A percentile compares a stretch with the other conserved stretches of the same genome.
These are phyloP conservation scores for Sporopachydermia lactativora DNA, from an alignment of 805 yeast genomes.

Conservation along the genomic window DNA sequence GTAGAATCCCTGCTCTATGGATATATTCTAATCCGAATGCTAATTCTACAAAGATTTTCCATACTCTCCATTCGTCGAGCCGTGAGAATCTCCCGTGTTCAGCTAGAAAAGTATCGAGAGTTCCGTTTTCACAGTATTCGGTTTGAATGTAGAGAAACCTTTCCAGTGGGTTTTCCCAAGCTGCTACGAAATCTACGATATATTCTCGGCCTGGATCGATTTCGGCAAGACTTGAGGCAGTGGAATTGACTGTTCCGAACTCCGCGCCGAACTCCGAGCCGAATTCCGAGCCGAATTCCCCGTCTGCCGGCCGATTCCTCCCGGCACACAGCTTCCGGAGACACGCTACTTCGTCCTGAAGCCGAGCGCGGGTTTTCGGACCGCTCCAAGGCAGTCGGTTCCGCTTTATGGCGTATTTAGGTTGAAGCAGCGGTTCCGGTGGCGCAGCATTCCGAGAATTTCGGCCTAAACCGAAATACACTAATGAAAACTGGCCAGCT, in stretches of 20 bases:
- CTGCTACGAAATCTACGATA: slow-evolving; percentile 64
- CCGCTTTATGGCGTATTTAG: slow-evolving; percentile 73
- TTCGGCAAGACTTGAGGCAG: slow-evolving; percentile 9
- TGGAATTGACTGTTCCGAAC: slow-evolving; percentile 21
- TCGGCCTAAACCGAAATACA: slow-evolving; percentile 65
- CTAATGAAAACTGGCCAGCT: slow-evolving; percentile 80
- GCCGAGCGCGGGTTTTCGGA: slow-evolving; percentile 43
- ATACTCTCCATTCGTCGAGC: slow-evolving; percentile 91
- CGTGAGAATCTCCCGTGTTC: slow-evolving; percentile 65
- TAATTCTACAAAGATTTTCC: slow-evolving; percentile 88
- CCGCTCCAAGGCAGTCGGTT: slow-evolving; percentile 54
- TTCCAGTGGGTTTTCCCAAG: slow-evolving; percentile 55
- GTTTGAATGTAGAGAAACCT: slow-evolving; percentile 81
- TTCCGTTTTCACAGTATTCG: slow-evolving; percentile 90
- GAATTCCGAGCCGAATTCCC: no score
- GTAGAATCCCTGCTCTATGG: slow-evolving; percentile 65
- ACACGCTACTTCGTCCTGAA: slow-evolving; percentile 66
- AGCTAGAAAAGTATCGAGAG: slow-evolving; percentile 63
- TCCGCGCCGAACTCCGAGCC: no score
- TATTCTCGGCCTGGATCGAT: slow-evolving; percentile 59
- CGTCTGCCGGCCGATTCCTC: no score
- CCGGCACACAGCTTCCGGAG: slow-evolving; percentile 16
- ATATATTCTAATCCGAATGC: slow-evolving; percentile 67
- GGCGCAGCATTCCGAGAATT: slow-evolving; percentile 17
- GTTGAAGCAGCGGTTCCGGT: slow-evolving; percentile 18